Evolutionary conservation across 2,329 filamentous ascomycete species (phyloP).

Genomic region (Ilyonectria sp.): DNA sequence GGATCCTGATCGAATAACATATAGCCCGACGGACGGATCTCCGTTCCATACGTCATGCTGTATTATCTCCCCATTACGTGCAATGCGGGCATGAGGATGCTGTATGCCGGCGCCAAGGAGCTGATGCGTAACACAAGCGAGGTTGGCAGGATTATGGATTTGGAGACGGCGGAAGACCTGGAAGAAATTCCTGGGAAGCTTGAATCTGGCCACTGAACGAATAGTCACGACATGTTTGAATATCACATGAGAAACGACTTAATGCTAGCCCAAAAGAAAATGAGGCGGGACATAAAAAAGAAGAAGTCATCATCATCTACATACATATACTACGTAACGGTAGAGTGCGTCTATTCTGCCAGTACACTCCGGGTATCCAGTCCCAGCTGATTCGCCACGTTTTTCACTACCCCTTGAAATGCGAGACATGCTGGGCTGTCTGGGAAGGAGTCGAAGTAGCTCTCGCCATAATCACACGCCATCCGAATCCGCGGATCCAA

Average conservation of each 20-base stretch:
- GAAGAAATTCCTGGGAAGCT: conserved; percentile 83
- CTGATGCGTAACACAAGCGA: conserved; percentile 94
- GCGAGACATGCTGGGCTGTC: conserved; percentile 92
- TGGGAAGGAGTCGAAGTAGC: conserved; percentile 93
- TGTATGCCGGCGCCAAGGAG: conserved; percentile 97
- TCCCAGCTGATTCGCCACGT: conserved; percentile 77
- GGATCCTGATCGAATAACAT: conserved; percentile 32
- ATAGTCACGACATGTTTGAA: background rate
- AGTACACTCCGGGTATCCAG: conserved; percentile 70
- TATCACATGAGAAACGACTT: conserved; percentile 19
- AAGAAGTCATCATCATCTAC: conserved; percentile 38
- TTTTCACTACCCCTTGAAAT: conserved; percentile 84
- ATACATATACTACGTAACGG: conserved; percentile 30
- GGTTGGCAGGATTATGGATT: conserved; percentile 89
- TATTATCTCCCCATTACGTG: conserved; percentile 96
- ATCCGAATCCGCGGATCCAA: conserved; percentile 95
- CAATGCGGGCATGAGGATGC: conserved; percentile 89
- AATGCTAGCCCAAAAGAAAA: conserved; percentile 6
- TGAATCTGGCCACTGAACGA: conserved; percentile 17
- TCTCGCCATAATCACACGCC: conserved; percentile 97
- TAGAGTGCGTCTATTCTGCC: conserved; percentile 50
- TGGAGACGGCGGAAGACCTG: conserved; percentile 85
- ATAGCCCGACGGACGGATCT: conserved; percentile 84
- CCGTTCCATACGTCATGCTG: conserved; percentile 93
- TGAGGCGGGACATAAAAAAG: conserved; percentile 1